Percentiles rank a stretch among this genome's conserved stretches.
Conservation (phyloP, 2,329 filamentous ascomycete species). For the Waltergamsia citrina region DNA sequence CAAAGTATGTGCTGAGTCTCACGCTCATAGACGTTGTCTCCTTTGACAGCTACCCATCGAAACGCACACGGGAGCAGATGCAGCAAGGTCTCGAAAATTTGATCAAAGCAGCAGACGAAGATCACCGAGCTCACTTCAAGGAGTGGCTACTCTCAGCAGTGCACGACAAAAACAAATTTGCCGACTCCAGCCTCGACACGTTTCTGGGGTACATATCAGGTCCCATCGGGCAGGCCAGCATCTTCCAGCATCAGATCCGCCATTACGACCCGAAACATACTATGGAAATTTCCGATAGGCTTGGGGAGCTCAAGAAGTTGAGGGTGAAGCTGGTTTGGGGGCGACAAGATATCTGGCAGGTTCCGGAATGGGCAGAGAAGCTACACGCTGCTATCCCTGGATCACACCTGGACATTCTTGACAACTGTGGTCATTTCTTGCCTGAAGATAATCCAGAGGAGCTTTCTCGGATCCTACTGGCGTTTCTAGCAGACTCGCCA, state of each 20-base stretch:
- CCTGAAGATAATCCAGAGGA: constrained; percentile 16
- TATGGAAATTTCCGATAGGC: constrained; percentile 14
- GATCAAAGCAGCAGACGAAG: constrained; percentile 10
- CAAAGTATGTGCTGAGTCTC: constrained; percentile 12
- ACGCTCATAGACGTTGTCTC: constrained; percentile 19
- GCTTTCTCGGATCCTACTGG: constrained; percentile 6
- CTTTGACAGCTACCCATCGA: constrained; percentile 23
- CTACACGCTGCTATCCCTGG: constrained; percentile 17
- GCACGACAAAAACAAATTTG: constrained; percentile 8
- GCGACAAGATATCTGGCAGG: constrained; percentile 19
- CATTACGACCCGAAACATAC: constrained; percentile 23
- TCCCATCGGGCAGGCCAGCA: constrained; percentile 18
- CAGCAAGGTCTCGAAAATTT: constrained; percentile 15
- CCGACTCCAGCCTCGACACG: constrained; percentile 11
- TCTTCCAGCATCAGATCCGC: constrained; percentile 21
- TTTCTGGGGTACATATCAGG: constrained; percentile 21
- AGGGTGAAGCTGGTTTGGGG: constrained; percentile 17
- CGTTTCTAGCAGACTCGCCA: too few species aligned
- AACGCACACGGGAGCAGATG: constrained; percentile 19
- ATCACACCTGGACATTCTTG: constrained; percentile 14
- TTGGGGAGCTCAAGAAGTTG: constrained; percentile 11
- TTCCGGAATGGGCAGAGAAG: constrained; percentile 18
- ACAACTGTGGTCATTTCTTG: constrained; percentile 19
- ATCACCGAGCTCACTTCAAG: constrained; percentile 15
- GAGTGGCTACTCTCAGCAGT: constrained; percentile 16